These are phyloP conservation scores for Omphalea diandra DNA, from an alignment of 441 rosid species.

Conservation along the genomic window DNA sequence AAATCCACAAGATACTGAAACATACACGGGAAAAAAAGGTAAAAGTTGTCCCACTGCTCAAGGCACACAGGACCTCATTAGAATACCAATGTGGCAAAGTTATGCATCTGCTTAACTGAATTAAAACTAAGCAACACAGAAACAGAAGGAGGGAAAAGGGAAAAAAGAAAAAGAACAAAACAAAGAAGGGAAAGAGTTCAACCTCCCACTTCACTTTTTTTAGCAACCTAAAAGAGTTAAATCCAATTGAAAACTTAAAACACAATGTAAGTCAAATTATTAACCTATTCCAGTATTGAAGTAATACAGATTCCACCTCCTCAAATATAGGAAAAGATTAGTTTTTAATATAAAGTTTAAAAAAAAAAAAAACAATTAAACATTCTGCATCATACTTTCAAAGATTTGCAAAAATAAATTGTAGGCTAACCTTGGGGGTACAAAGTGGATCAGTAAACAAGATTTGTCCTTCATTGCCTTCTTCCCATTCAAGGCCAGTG, in stretches of 20 bases:
- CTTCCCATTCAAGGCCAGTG: conserved; percentile 96
- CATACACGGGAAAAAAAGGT: neutral
- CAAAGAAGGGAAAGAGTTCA: no score
- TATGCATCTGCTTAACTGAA: neutral
- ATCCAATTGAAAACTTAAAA: neutral
- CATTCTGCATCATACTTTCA: neutral
- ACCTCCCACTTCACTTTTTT: neutral
- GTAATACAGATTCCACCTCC: neutral
- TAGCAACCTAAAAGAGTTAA: neutral
- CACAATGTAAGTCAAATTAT: neutral
- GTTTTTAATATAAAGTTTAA: neutral
- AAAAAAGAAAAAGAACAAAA: no score
- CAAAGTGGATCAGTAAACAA: conserved; percentile 89
- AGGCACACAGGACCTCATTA: neutral
- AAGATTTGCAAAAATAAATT: neutral
- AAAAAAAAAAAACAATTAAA: neutral
- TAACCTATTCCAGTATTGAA: neutral
- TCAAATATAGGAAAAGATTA: neutral
- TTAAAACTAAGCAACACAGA: neutral
- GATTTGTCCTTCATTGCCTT: conserved; percentile 93
- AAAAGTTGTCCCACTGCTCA: neutral
- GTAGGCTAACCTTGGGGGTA: conserved; percentile 75
- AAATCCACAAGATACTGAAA: neutral
- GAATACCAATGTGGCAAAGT: neutral
- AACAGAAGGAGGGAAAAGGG: neutral